Base-by-base conservation (phyloP, 2,329 filamentous ascomycete genomes). In the Hypoxylon sp. region DNA sequence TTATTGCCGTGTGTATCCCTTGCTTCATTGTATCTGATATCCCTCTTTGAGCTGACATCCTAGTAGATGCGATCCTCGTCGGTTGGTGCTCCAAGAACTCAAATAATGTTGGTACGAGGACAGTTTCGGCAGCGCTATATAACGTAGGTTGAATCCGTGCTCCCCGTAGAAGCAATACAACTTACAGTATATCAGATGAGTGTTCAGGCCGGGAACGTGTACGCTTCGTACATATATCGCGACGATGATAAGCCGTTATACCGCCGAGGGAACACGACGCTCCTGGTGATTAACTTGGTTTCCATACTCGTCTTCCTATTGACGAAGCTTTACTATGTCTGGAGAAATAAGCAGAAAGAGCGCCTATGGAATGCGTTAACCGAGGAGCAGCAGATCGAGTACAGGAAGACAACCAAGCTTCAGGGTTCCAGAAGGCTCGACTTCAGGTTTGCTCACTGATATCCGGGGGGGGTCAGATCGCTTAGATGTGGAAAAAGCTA, bases 51-150 rank as follows among this genome's bases (percentile, higher is more conserved):
- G 24, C 48, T 65, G n/a, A 66, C 10, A 3, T 24, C 13, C n/a
- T 5, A 15, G 3, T 62, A 75, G 84, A 90, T 73, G 87, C 88
- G 0, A 86, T 90, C 31, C 78, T 88, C 1, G 88, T 89, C 0
- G 88, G 85, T 0, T 87, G 87, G 81, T 86, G 83, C 1, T 87
- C 85, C 2, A 83, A 84, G 60, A 91, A 91, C 70, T 83, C 87
- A 0, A 87, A 88, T 62, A 85, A 84, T 19, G 88, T 90, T 3
- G 82, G 87, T 21, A 88, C 87, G 1, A 79, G 88, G 4, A 85
- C 88, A 4, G 86, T 91, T 2, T 86, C 86, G 0, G 84, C 86
- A 0, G 88, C 86, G 0, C 72, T 89, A 6, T 90, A 90, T 75
- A 90, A 89, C 68, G 80, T 82, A 70, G 70, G 77, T 69, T 24